These are phyloP conservation scores for Geranomyces michiganensis DNA, from an alignment of 192 early-diverging fungal species.

Conservation along the genomic window DNA sequence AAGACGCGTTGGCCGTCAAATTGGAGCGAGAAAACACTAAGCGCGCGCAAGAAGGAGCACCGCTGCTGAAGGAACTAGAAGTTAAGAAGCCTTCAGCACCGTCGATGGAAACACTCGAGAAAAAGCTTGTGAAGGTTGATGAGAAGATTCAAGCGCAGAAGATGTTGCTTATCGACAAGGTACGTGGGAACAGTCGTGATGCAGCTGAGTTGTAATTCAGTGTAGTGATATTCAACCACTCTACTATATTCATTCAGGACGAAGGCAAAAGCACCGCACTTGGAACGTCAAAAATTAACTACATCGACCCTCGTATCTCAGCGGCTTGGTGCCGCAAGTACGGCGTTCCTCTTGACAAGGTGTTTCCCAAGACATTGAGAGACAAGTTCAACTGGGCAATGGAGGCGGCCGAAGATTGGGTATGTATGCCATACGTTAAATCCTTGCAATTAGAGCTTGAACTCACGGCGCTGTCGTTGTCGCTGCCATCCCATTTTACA, in stretches of 20 bases:
- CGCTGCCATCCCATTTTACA: no score
- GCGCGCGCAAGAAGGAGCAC: slow-evolving; percentile 60
- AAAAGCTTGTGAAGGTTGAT: slow-evolving; percentile 69
- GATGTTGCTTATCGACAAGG: slow-evolving; percentile 81
- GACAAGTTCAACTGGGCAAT: slow-evolving; percentile 97
- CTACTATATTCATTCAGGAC: slow-evolving; percentile 63
- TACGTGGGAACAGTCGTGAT: slow-evolving; percentile 30
- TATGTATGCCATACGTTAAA: slow-evolving; percentile 10
- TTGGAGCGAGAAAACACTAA: slow-evolving; percentile 88
- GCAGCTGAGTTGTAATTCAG: no score
- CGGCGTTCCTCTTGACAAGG: slow-evolving; percentile 88
- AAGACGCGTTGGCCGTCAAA: slow-evolving; percentile 60
- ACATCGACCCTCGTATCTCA: slow-evolving; percentile 97
- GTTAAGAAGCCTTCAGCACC: slow-evolving; percentile 31
- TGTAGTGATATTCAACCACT: no score
- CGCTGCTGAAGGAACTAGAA: slow-evolving; percentile 55
- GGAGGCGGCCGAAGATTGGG: slow-evolving; percentile 28
- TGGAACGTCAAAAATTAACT: slow-evolving; percentile 97
- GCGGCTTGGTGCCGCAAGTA: slow-evolving; percentile 90
- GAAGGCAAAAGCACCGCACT: slow-evolving; percentile 95
- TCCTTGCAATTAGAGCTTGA: no score
- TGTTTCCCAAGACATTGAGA: slow-evolving; percentile 85
- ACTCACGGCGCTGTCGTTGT: no score
- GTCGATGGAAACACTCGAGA: slow-evolving; percentile 72
- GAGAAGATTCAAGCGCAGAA: slow-evolving; percentile 76